Evolutionary conservation across 1,284 basidiomycete species (phyloP).

Genomic region (Omphalotus olearius): DNA sequence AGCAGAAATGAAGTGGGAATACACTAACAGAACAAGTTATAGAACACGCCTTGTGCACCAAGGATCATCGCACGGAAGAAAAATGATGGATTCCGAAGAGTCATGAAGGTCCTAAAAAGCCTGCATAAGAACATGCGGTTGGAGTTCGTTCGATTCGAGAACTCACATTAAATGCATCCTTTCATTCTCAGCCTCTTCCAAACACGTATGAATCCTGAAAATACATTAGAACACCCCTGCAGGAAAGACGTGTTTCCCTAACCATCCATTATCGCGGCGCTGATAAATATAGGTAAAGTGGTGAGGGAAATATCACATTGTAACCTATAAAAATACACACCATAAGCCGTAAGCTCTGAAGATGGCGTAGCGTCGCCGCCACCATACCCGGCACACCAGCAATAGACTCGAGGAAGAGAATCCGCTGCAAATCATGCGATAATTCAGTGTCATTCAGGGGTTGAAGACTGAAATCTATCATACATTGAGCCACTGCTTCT

Average conservation of each 20-base stretch:
- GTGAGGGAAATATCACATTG: constrained; percentile 9
- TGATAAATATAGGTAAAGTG: constrained; percentile 24
- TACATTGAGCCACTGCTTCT: constrained; percentile 75
- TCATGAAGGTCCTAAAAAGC: constrained; percentile 78
- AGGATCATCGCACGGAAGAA: constrained; percentile 81
- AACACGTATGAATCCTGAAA: constrained; percentile 62
- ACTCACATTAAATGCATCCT: constrained; percentile 86
- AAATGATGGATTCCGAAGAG: constrained; percentile 71
- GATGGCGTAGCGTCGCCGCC: constrained; percentile 81
- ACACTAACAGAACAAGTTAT: constrained; percentile 81
- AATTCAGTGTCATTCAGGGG: constrained; percentile 2
- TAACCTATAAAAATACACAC: constrained; percentile 29
- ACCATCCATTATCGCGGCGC: constrained; percentile 88
- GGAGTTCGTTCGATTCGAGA: not conserved
- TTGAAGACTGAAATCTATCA: not conserved
- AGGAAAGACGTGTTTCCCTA: constrained; percentile 10
- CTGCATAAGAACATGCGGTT: constrained; percentile 1
- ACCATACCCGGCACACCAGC: constrained; percentile 97
- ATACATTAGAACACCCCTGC: constrained; percentile 33
- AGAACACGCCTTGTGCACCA: constrained; percentile 88
- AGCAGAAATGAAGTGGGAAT: constrained; percentile 17
- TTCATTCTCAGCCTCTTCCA: constrained; percentile 96
- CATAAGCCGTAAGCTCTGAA: constrained; percentile 81
- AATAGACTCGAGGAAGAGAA: constrained; percentile 86
- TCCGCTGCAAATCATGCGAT: constrained; percentile 44